A percentile compares a stretch with the other conserved stretches of the same genome.
phyloP scores from a whole-genome alignment of 805 yeast species.

The Torulaspora quercuum region DNA sequence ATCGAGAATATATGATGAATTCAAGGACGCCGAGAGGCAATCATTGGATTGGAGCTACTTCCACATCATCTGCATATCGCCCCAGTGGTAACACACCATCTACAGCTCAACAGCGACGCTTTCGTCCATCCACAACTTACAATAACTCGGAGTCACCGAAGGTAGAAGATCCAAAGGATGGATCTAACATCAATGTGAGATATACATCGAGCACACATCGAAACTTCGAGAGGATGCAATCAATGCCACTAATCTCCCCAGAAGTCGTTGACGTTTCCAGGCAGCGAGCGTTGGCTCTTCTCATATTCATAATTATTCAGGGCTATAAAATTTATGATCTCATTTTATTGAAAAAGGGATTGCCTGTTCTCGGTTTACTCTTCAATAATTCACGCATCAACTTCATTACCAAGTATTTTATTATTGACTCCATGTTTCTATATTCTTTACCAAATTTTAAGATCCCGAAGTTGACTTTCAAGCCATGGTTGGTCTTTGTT shows the following conservation, averaged over 20 bases:
- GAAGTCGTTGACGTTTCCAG: constrained; percentile 66
- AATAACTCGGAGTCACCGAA: neutral
- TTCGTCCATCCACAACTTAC: constrained; percentile 9
- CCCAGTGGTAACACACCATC: constrained; percentile 9
- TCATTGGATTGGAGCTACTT: constrained; percentile 30
- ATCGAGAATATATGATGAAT: constrained; percentile 15
- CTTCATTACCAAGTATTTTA: constrained; percentile 65
- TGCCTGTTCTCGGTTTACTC: constrained; percentile 33
- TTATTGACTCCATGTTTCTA: constrained; percentile 68
- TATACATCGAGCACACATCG: neutral
- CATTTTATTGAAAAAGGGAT: constrained; percentile 50
- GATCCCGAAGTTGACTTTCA: constrained; percentile 70
- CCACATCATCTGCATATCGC: constrained; percentile 15
- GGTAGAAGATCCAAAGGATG: neutral
- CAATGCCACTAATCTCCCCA: constrained; percentile 56
- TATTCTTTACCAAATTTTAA: constrained; percentile 70
- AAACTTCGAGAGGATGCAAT: neutral
- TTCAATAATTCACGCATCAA: constrained; percentile 49
- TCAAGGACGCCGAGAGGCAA: constrained; percentile 31
- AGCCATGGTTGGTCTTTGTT: constrained; percentile 50
- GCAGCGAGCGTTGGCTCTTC: constrained; percentile 66
- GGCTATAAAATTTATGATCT: constrained; percentile 81
- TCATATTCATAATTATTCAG: constrained; percentile 70
- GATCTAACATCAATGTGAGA: neutral
- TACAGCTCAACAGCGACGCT: constrained; percentile 17